A percentile compares a stretch with the other conserved stretches of the same genome.
These are phyloP conservation scores for Paxillus ammoniavirescens DNA, from an alignment of 768 basidiomycete species.

Conservation along the genomic window DNA sequence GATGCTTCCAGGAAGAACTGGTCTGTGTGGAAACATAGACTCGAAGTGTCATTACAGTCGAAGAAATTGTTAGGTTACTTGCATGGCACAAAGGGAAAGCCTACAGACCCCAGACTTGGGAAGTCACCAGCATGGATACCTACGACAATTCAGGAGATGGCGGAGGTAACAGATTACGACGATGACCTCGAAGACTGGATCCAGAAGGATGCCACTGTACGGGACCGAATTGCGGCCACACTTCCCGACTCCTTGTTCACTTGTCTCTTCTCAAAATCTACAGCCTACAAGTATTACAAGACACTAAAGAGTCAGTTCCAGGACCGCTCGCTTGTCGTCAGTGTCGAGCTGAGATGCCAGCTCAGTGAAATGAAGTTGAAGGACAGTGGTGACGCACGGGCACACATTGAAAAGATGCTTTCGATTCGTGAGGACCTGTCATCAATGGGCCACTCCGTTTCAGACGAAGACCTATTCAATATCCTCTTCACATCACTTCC, in stretches of 20 bases:
- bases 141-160: too few species aligned
- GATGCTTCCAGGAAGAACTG: too few species aligned
- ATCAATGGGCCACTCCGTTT: slow-evolving; percentile 28
- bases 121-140: too few species aligned
- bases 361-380: neutral
- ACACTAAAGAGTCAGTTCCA: neutral
- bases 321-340: neutral
- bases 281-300: slow-evolving; percentile 22
- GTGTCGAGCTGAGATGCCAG: neutral
- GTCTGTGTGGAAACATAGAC: too few species aligned
- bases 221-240: neutral
- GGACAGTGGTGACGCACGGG: neutral
- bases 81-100: too few species aligned
- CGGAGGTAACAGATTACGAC: neutral
- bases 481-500: slow-evolving; percentile 38
- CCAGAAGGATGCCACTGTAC: slow-evolving; percentile 29
- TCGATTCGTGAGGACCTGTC: slow-evolving; percentile 33
- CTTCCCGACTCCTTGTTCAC: neutral
- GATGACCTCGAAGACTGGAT: neutral
- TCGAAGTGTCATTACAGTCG: too few species aligned
- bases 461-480: slow-evolving; percentile 31
- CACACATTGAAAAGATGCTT: neutral
- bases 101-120: too few species aligned
- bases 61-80: too few species aligned
- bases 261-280: neutral